Evolutionary conservation across 495 filamentous ascomycete genomes (phyloP).

Genomic region (Thermochaetoides thermophila): DNA sequence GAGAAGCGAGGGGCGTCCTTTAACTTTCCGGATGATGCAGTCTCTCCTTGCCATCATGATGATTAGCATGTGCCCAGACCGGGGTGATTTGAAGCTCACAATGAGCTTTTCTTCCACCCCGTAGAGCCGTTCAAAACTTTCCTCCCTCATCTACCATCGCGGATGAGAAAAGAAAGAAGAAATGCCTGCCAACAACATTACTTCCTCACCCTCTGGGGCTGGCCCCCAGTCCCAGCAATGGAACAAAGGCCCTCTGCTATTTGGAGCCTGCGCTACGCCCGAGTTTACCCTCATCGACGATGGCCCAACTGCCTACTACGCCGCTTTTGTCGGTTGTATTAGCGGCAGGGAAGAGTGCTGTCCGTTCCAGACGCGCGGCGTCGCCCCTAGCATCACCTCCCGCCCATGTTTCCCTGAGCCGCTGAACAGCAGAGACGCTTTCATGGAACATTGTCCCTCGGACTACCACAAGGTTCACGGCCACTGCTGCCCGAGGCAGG

Average conservation of each 20-base stretch:
- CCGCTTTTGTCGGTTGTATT: slow-evolving; percentile 13
- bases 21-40: too few species aligned
- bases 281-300: slow-evolving; percentile 10
- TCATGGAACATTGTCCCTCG: slow-evolving; percentile 5
- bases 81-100: background rate
- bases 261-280: slow-evolving; percentile 7
- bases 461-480: slow-evolving; percentile 11
- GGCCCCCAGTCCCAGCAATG: background rate
- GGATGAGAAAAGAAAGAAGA: too few species aligned
- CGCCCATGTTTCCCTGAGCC: slow-evolving; percentile 1
- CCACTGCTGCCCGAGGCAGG: slow-evolving; percentile 15
- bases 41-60: too few species aligned
- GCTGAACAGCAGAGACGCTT: slow-evolving; percentile 1
- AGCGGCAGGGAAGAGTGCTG: slow-evolving; percentile 10
- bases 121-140: background rate
- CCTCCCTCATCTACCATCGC: background rate
- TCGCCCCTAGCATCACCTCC: background rate
- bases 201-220: background rate
- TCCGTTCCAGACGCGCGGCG: slow-evolving; percentile 6
- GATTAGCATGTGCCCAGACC: too few species aligned
- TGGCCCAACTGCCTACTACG: slow-evolving; percentile 7
- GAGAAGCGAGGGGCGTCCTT: too few species aligned
- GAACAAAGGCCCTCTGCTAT: slow-evolving; percentile 2
- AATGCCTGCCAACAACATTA: too few species aligned
- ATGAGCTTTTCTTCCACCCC: background rate